Percentiles rank a stretch among this genome's conserved stretches.
Evolutionary conservation across 352 stramenopile genomes (phyloP).

Genomic region (Globisporangium rhizosaccharum): DNA sequence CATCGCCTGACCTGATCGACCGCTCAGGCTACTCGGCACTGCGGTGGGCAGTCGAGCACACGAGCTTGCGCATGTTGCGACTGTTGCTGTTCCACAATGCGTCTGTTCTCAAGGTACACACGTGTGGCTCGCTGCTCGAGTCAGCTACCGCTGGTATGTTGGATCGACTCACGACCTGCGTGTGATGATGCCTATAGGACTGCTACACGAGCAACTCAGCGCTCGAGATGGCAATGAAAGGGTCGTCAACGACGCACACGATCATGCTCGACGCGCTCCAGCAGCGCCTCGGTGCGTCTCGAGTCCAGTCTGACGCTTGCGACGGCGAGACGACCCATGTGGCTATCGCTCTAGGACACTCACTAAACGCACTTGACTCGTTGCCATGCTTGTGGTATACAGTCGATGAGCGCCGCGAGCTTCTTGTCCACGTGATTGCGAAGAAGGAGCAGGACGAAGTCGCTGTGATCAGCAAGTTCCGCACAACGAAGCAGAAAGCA

Average conservation of each 20-base stretch:
- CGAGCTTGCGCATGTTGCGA: slow-evolving; percentile 25
- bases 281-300: slow-evolving; percentile 29
- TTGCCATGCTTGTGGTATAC: background rate
- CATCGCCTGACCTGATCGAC: slow-evolving; percentile 36
- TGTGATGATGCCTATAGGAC: slow-evolving; percentile 16
- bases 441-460: slow-evolving; percentile 36
- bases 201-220: slow-evolving; percentile 42
- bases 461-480: slow-evolving; percentile 21
- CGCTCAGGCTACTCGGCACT: slow-evolving; percentile 39
- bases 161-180: background rate
- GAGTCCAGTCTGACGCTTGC: background rate
- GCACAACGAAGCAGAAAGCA: slow-evolving; percentile 14
- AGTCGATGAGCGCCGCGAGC: slow-evolving; percentile 33
- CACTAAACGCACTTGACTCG: too few relatives aligned
- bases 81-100: slow-evolving; percentile 34
- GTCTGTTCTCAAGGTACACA: slow-evolving; percentile 32
- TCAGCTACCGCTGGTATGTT: background rate
- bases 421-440: slow-evolving; percentile 24
- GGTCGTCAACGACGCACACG: slow-evolving; percentile 24
- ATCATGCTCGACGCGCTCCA: slow-evolving; percentile 39
- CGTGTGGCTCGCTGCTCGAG: background rate
- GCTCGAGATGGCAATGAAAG: slow-evolving; percentile 31
- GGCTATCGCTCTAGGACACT: too few relatives aligned
- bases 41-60: slow-evolving; percentile 40
- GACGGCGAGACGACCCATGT: background rate